phyloP scores from a whole-genome alignment of 1,139 yeast genomes.

The Zygoascus hellenicus region DNA sequence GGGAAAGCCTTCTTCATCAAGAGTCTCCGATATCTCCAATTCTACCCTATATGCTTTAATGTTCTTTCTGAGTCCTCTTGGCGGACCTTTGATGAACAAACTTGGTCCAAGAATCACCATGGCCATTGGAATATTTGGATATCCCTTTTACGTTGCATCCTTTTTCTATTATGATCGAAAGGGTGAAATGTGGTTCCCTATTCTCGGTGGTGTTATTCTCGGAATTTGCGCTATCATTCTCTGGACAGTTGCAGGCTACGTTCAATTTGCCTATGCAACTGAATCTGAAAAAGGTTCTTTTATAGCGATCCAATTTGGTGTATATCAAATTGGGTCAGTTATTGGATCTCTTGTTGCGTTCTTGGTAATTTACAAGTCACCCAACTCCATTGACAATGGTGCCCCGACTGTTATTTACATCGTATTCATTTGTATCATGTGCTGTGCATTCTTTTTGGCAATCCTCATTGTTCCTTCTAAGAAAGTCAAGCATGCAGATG shows the following conservation, averaged over 20 bases:
- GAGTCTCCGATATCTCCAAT: conserved; percentile 13
- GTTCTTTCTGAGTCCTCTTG: conserved; percentile 12
- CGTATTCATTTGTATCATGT: conserved; percentile 15
- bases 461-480: conserved; percentile 13
- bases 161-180: conserved; percentile 14
- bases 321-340: conserved; percentile 13
- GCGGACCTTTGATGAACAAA: conserved; percentile 13
- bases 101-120: conserved; percentile 13
- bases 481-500: conserved; percentile 14
- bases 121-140: conserved; percentile 12
- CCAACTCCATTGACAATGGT: conserved; percentile 11
- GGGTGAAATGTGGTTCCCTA: conserved; percentile 15
- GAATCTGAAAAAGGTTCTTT: conserved; percentile 15
- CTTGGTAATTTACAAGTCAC: neutral
- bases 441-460: conserved; percentile 8
- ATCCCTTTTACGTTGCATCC: conserved; percentile 15
- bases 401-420: conserved; percentile 15
- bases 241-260: conserved; percentile 14
- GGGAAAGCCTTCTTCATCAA: conserved; percentile 15
- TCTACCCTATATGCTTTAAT: conserved; percentile 13
- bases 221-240: conserved; percentile 16
- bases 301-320: conserved; percentile 12
- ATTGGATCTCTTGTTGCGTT: conserved; percentile 14
- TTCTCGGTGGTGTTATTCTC: conserved; percentile 14
- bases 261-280: conserved; percentile 13